Conservation (phyloP, 768 basidiomycete genomes). For the Galerina sulciceps region DNA sequence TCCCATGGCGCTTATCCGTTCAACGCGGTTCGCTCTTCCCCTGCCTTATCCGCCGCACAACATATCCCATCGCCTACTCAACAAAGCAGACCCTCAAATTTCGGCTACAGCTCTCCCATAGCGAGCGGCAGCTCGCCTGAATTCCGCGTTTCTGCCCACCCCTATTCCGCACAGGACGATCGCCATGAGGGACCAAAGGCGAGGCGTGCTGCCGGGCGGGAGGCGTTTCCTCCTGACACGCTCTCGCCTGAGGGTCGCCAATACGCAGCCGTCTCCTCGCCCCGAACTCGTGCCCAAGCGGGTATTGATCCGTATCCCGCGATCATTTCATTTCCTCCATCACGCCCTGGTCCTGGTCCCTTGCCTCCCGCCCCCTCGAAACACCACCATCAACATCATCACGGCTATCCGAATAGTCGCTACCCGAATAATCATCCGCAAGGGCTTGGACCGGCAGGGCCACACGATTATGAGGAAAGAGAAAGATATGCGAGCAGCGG, state of each 20-base stretch:
- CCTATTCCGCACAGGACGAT: background rate
- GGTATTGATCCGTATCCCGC: constrained; percentile 2
- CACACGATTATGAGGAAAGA: background rate
- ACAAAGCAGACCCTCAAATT: constrained; percentile 28
- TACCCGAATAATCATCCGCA: background rate
- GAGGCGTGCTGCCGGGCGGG: background rate
- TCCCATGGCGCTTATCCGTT: constrained; percentile 34
- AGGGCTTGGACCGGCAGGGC: background rate
- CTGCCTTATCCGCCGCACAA: constrained; percentile 42
- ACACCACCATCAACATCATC: constrained; percentile 6
- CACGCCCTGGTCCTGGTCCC: constrained; percentile 1
- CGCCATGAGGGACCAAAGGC: background rate
- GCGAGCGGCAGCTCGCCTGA: background rate
- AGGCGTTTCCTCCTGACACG: background rate
- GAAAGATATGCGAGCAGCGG: background rate
- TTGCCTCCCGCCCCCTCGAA: background rate
- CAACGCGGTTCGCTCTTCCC: constrained; percentile 49
- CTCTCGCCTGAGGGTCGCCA: background rate
- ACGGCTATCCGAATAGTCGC: background rate
- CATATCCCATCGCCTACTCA: constrained; percentile 46
- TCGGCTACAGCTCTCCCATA: background rate
- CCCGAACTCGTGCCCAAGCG: constrained; percentile 1
- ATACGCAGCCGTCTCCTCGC: background rate
- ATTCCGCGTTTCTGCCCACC: background rate
- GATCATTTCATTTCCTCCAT: constrained; percentile 1